These are phyloP conservation scores for Eucalyptus pauciflora DNA, from an alignment of 345 rosid species.

Conservation along the genomic window DNA sequence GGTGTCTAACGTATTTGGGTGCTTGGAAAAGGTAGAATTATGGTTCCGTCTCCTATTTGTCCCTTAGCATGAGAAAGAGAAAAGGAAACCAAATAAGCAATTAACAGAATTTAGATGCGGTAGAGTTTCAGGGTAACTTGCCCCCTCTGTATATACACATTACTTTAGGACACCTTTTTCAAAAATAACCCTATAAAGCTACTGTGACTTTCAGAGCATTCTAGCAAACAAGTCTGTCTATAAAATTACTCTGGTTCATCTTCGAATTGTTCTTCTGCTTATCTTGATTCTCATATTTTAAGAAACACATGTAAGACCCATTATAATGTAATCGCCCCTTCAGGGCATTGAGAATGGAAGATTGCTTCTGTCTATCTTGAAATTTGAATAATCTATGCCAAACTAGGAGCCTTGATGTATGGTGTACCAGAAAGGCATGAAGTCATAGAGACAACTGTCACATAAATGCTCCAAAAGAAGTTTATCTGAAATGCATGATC, in stretches of 20 bases:
- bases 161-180: background rate
- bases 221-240: background rate
- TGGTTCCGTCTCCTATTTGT: background rate
- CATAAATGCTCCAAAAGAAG: background rate
- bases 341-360: background rate
- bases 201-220: background rate
- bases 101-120: background rate
- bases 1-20: conserved; percentile 1
- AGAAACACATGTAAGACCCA: background rate
- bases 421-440: background rate
- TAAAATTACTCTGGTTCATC: background rate
- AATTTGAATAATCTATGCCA: background rate
- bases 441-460: background rate
- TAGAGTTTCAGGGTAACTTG: background rate
- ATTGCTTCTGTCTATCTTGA: background rate
- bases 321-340: background rate
- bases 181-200: background rate
- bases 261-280: background rate
- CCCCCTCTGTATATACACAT: background rate
- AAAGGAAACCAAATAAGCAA: background rate
- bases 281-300: background rate
- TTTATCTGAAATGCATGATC: background rate
- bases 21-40: background rate
- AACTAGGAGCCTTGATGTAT: background rate
- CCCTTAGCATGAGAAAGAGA: background rate